Conservation (phyloP, 495 filamentous ascomycete species). For the Aspergillus diversus region DNA sequence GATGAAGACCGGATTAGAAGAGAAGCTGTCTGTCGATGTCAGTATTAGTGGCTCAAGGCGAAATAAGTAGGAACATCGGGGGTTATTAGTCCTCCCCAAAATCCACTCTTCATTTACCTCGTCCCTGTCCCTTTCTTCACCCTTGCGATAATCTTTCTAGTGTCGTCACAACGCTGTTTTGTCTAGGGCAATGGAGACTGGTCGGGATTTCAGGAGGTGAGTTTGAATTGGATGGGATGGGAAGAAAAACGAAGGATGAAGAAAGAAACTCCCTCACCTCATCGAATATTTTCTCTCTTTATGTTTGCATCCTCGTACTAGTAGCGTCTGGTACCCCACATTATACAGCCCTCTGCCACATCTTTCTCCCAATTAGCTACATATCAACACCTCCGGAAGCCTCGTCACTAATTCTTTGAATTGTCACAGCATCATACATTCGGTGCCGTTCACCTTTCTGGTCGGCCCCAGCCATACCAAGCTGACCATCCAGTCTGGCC, state of each 20-base stretch:
- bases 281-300: not conserved
- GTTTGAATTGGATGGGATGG: slow-evolving; percentile 11
- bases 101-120: slow-evolving; percentile 4
- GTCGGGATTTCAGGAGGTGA: slow-evolving; percentile 40
- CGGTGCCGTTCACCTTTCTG: slow-evolving; percentile 53
- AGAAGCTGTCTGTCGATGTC: slow-evolving; percentile 3
- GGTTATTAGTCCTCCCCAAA: not conserved
- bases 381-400: not conserved
- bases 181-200: slow-evolving; percentile 35
- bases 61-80: not conserved
- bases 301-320: not conserved
- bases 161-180: slow-evolving; percentile 3
- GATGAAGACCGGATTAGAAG: not conserved
- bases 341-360: not conserved
- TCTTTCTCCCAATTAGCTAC: slow-evolving; percentile 1
- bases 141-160: not conserved
- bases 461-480: slow-evolving; percentile 50
- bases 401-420: slow-evolving; percentile 21
- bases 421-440: slow-evolving; percentile 44
- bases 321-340: not conserved
- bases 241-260: not conserved
- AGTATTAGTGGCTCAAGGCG: slow-evolving; percentile 10
- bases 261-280: not conserved
- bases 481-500: slow-evolving; percentile 50
- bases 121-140: slow-evolving; percentile 10